phyloP scores from a whole-genome alignment of 352 stramenopile species.

The Bremia lactucae region DNA sequence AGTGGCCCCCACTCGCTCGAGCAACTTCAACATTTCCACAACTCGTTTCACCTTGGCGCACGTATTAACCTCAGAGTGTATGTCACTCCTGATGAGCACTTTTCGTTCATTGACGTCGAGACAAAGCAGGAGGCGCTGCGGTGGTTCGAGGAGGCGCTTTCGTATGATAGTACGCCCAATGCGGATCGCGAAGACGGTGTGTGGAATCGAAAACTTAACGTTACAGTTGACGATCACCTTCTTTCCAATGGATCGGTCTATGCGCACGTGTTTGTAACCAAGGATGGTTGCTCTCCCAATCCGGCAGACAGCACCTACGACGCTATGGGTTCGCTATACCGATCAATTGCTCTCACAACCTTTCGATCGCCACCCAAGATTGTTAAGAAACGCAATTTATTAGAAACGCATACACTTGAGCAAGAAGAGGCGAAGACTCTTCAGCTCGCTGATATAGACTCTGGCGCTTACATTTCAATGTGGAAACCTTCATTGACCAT shows the following conservation, averaged over 20 bases:
- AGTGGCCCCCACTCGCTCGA: conserved; percentile 2
- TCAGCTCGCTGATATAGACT: conserved; percentile 7
- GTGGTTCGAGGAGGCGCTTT: conserved; percentile 44
- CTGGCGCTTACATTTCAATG: conserved; percentile 55
- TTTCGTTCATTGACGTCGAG: conserved; percentile 31
- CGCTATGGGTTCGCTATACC: conserved; percentile 38
- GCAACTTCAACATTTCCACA: conserved; percentile 22
- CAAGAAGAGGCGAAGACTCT: conserved; percentile 1
- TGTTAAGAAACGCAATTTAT: conserved; percentile 70
- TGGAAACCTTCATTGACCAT: conserved; percentile 70
- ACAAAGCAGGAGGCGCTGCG: conserved; percentile 47
- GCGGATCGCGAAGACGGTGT: conserved; percentile 32
- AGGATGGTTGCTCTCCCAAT: conserved; percentile 59
- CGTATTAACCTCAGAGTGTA: conserved; percentile 55
- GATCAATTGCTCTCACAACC: conserved; percentile 51
- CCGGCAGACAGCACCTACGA: conserved; percentile 50
- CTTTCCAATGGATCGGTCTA: conserved; percentile 69
- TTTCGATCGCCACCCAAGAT: conserved; percentile 67
- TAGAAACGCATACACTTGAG: conserved; percentile 14
- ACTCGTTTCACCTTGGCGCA: conserved; percentile 49
- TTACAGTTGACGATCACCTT: conserved; percentile 59
- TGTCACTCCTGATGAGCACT: conserved; percentile 33
- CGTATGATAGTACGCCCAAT: conserved; percentile 44
- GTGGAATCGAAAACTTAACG: conserved; percentile 47
- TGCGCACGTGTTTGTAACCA: conserved; percentile 80